Percentiles rank a stretch among this genome's conserved stretches.
phyloP scores from a whole-genome alignment of 805 yeast species.

The Candida golubevii region DNA sequence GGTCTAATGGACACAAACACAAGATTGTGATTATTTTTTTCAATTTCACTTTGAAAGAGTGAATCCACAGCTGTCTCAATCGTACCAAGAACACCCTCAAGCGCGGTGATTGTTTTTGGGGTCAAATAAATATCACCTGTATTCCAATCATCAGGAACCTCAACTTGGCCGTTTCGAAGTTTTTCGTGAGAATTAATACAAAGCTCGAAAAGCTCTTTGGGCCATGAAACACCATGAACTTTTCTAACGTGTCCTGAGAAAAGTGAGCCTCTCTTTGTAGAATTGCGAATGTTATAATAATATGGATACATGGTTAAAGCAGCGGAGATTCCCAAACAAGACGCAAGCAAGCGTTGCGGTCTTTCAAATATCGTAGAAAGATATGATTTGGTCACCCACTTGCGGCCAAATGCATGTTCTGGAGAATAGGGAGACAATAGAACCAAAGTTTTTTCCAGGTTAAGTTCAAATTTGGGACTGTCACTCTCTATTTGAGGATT shows the following conservation, averaged over 20 bases:
- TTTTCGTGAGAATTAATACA: constrained; percentile 58
- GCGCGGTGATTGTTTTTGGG: constrained; percentile 60
- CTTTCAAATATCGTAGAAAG: constrained; percentile 71
- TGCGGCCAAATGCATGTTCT: constrained; percentile 68
- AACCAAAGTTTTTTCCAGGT: constrained; percentile 49
- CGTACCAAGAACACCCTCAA: constrained; percentile 75
- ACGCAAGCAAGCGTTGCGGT: constrained; percentile 74
- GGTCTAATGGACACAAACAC: constrained; percentile 73
- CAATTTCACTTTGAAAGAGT: constrained; percentile 19
- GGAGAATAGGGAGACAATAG: constrained; percentile 67
- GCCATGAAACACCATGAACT: constrained; percentile 78
- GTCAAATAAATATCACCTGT: constrained; percentile 76
- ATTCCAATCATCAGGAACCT: constrained; percentile 80
- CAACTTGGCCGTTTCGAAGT: constrained; percentile 51
- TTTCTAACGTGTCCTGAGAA: constrained; percentile 56
- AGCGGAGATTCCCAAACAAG: constrained; percentile 73
- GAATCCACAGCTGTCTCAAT: constrained; percentile 66
- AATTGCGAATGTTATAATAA: constrained; percentile 46
- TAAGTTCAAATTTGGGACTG: constrained; percentile 33
- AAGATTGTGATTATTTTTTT: constrained; percentile 28
- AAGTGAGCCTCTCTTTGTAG: constrained; percentile 46
- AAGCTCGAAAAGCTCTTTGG: constrained; percentile 49
- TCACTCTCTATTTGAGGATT: constrained; percentile 40
- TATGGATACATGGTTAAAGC: constrained; percentile 68
- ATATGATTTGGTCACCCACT: constrained; percentile 70